phyloP scores from a whole-genome alignment of 768 basidiomycete genomes.

The Termitomyces sp. region DNA sequence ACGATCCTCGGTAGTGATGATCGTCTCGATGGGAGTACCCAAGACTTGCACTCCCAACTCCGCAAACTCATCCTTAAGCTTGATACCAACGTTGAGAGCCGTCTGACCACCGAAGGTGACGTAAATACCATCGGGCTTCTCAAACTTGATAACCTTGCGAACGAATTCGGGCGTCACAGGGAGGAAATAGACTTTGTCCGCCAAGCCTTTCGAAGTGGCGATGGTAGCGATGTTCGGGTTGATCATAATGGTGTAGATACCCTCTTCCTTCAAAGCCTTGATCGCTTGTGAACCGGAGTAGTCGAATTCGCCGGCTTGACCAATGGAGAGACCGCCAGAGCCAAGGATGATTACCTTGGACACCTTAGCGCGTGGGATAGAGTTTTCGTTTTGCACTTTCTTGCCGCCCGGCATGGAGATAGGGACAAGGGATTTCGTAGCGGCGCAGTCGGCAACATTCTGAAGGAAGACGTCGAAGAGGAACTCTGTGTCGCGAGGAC shows the following conservation, averaged over 20 bases:
- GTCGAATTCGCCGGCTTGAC: constrained; percentile 99
- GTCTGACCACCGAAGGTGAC: constrained; percentile 99
- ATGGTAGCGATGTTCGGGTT: constrained; percentile 99
- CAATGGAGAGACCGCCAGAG: constrained; percentile 96
- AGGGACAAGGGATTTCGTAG: constrained; percentile 47
- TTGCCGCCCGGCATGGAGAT: constrained; percentile 75
- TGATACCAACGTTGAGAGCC: constrained; percentile 93
- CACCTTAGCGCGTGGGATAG: constrained; percentile 68
- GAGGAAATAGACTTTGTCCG: constrained; percentile 99
- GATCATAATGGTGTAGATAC: constrained; percentile 97
- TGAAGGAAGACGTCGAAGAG: constrained; percentile 96
- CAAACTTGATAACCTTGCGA: constrained; percentile 96
- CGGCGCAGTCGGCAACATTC: constrained; percentile 71
- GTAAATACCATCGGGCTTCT: constrained; percentile 98
- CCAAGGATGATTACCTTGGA: constrained; percentile 95
- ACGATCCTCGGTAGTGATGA: constrained; percentile 96
- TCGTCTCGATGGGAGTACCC: constrained; percentile 94
- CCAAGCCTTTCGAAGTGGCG: constrained; percentile 93
- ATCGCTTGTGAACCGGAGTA: constrained; percentile 99
- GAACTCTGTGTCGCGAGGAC: constrained; percentile 97
- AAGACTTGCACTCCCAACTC: constrained; percentile 87
- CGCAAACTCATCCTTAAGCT: constrained; percentile 95
- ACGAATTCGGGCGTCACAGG: constrained; percentile 98
- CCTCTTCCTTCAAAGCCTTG: constrained; percentile 98
- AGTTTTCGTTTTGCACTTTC: constrained; percentile 77